Percentiles rank a stretch among this genome's conserved stretches.
Conservation (phyloP, 768 basidiomycete genomes). For the Cubamyces lactineus region DNA sequence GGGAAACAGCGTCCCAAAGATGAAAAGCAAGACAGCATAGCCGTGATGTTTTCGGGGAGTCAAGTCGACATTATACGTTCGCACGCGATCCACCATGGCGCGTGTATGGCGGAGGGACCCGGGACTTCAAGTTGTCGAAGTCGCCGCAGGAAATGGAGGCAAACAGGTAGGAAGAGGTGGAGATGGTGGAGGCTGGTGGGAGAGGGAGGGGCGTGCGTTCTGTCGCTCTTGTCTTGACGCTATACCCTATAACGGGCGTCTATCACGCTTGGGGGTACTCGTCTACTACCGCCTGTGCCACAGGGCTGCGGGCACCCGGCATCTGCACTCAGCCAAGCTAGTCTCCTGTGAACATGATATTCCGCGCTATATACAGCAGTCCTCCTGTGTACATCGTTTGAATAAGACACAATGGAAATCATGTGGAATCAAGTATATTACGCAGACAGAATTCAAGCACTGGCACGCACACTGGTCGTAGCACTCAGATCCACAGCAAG, state of each 20-base stretch:
- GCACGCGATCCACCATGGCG: slow-evolving; percentile 21
- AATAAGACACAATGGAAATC: too few relatives aligned
- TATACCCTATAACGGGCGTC: slow-evolving; percentile 11
- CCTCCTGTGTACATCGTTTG: too few relatives aligned
- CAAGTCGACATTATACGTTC: slow-evolving; percentile 53
- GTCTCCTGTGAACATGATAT: too few relatives aligned
- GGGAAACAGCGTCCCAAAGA: slow-evolving; percentile 88
- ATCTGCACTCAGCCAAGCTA: too few relatives aligned
- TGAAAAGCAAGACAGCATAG: slow-evolving; percentile 78
- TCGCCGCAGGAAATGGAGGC: background rate
- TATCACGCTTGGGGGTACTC: background rate
- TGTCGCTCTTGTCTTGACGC: background rate
- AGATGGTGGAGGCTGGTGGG: slow-evolving; percentile 1
- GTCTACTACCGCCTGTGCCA: too few relatives aligned
- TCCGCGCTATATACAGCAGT: too few relatives aligned
- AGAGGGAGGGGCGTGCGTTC: background rate
- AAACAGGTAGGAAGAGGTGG: background rate
- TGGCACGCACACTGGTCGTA: too few relatives aligned
- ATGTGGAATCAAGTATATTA: too few relatives aligned
- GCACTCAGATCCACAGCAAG: too few relatives aligned
- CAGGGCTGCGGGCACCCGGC: too few relatives aligned
- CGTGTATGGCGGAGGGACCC: background rate
- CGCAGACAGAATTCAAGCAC: too few relatives aligned
- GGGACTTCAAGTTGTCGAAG: background rate
- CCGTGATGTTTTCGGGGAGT: slow-evolving; percentile 80